Percentiles rank a stretch among this genome's conserved stretches.
Conservation (phyloP, 2,329 filamentous ascomycete species). For the Pseudonectria buxi region DNA sequence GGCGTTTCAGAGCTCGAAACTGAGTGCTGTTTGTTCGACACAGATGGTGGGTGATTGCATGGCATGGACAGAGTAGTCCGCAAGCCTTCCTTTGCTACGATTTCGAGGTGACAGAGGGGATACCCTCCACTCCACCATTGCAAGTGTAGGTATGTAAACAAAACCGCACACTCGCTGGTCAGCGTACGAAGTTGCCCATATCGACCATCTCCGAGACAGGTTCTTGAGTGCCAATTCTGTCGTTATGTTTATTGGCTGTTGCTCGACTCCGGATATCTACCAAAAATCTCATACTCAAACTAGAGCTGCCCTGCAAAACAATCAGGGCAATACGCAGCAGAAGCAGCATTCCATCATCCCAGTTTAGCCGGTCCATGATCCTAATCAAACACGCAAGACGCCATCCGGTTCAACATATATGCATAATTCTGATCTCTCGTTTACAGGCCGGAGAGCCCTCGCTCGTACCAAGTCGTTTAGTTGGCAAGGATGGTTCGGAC, state of each 20-base stretch:
- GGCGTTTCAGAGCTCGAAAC: too few relatives aligned
- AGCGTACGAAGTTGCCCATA: too few relatives aligned
- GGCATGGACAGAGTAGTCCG: too few relatives aligned
- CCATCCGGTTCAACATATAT: constrained; percentile 27
- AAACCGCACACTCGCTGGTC: too few relatives aligned
- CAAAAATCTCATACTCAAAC: constrained; percentile 18
- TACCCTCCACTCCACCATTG: too few relatives aligned
- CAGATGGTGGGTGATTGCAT: too few relatives aligned
- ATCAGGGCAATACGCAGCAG: constrained; percentile 8
- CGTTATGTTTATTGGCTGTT: constrained; percentile 7
- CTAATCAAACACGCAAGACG: constrained; percentile 27
- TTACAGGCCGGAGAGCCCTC: constrained; percentile 3
- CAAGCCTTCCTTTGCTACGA: too few relatives aligned
- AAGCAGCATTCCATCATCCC: constrained; percentile 19
- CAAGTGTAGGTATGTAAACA: too few relatives aligned
- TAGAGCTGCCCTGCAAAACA: constrained; percentile 3
- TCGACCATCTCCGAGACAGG: too few relatives aligned
- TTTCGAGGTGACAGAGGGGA: too few relatives aligned
- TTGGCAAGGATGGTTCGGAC: constrained; percentile 84
- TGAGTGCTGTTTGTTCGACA: too few relatives aligned
- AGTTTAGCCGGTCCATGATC: constrained; percentile 18
- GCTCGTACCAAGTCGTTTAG: constrained; percentile 34
- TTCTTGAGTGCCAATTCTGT: constrained; percentile 1
- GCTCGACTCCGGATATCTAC: constrained; percentile 20
- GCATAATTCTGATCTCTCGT: constrained; percentile 21